Percentiles rank a stretch among this genome's conserved stretches.
Evolutionary conservation across 768 basidiomycete genomes (phyloP).

Genomic region (Lactarius indigo): DNA sequence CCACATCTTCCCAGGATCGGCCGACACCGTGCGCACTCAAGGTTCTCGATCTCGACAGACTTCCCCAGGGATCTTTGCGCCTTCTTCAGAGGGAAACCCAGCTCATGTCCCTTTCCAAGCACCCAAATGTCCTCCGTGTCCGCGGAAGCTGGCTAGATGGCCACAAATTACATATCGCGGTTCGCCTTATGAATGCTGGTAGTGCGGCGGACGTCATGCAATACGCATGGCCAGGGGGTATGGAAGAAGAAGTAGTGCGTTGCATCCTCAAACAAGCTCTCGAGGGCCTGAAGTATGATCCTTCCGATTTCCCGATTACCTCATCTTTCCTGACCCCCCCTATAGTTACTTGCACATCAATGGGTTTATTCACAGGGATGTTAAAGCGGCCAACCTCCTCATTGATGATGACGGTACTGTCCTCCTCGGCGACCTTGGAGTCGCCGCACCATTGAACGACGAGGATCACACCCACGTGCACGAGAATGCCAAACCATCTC

Average conservation of each 20-base stretch:
- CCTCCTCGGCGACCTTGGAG: conserved; percentile 88
- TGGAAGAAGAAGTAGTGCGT: conserved; percentile 85
- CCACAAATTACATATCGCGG: conserved; percentile 79
- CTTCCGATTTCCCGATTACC: conserved; percentile 22
- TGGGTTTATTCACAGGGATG: conserved; percentile 88
- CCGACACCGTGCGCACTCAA: conserved; percentile 76
- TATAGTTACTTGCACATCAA: conserved; percentile 81
- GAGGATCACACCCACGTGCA: conserved; percentile 41
- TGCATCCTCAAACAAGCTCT: conserved; percentile 84
- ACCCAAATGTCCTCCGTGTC: conserved; percentile 90
- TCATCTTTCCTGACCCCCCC: conserved; percentile 19
- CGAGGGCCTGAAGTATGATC: conserved; percentile 75
- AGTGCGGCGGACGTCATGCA: conserved; percentile 82
- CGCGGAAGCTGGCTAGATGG: conserved; percentile 87
- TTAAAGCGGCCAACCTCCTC: conserved; percentile 93
- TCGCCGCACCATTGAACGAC: conserved; percentile 79
- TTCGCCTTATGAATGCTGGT: conserved; percentile 87
- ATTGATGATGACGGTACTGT: conserved; percentile 90
- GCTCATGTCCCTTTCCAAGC: conserved; percentile 88
- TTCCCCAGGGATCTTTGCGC: conserved; percentile 65
- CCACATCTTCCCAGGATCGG: conserved; percentile 32
- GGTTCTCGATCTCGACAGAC: conserved; percentile 80
- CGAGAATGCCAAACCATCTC: conserved; percentile 21
- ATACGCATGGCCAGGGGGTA: conserved; percentile 82
- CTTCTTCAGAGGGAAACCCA: conserved; percentile 83